Conservation (phyloP, 2,329 filamentous ascomycete species). For the Botrytis fragariae region DNA sequence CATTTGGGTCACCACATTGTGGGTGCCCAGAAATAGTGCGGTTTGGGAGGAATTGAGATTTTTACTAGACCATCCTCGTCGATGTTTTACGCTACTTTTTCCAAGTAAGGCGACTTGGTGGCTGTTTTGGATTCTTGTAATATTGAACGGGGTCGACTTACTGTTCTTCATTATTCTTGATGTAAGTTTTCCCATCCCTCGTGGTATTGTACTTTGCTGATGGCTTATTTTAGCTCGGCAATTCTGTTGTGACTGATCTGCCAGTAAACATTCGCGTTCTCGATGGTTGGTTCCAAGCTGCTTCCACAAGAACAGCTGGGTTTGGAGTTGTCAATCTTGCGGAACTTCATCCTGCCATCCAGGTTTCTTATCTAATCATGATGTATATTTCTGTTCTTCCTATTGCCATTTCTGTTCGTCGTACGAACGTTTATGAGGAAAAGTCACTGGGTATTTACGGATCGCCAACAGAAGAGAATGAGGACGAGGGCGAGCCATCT, state of each 20-base stretch:
- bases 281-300: conserved; percentile 86
- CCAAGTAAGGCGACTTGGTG: conserved; percentile 91
- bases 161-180: conserved; percentile 92
- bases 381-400: conserved; percentile 99
- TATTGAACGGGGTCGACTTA: conserved; percentile 80
- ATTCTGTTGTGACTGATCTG: conserved; percentile 63
- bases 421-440: conserved; percentile 96
- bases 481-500: conserved; percentile 60
- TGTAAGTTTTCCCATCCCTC: conserved; percentile 49
- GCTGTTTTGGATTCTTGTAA: conserved; percentile 81
- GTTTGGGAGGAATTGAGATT: conserved; percentile 90
- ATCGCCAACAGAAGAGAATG: conserved; percentile 46
- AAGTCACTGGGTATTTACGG: conserved; percentile 74
- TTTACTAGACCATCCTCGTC: conserved; percentile 87
- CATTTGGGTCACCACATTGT: conserved; percentile 76
- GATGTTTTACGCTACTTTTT: conserved; percentile 94
- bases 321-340: conserved; percentile 79
- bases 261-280: conserved; percentile 74
- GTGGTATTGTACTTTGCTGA: conserved; percentile 21
- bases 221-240: conserved; percentile 58
- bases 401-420: conserved; percentile 89
- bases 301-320: conserved; percentile 84
- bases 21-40: conserved; percentile 63
- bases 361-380: conserved; percentile 95
- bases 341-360: conserved; percentile 81